Conservation (phyloP, 106 monocot genomes). For the Chionographis japonica region DNA sequence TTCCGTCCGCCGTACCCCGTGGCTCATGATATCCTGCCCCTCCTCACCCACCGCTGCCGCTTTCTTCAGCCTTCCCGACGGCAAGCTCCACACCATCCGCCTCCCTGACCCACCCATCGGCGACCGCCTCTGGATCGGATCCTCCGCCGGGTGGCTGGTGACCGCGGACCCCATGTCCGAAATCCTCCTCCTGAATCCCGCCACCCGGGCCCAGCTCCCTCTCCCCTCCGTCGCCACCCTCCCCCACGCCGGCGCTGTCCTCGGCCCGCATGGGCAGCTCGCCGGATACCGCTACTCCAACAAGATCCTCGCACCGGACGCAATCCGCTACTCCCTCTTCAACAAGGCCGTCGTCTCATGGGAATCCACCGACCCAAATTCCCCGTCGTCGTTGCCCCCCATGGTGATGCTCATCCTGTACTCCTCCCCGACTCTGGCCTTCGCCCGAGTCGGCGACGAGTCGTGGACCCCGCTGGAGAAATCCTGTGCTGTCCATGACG, state of each 20-base stretch:
- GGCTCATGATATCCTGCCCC: conserved; percentile 13
- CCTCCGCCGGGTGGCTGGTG: conserved; percentile 16
- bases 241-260: background rate
- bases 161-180: conserved; percentile 1
- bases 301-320: background rate
- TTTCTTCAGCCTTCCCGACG: conserved; percentile 21
- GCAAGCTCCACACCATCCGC: conserved; percentile 14
- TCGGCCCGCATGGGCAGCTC: conserved; percentile 1
- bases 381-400: background rate
- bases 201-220: background rate
- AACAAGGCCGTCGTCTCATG: conserved; percentile 8
- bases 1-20: background rate
- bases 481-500: background rate
- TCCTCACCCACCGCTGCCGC: conserved; percentile 6
- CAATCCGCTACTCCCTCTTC: background rate
- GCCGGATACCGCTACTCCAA: background rate
- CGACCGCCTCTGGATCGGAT: conserved; percentile 14
- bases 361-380: background rate
- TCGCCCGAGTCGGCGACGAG: conserved; percentile 2
- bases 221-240: conserved; percentile 10
- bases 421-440: conserved; percentile 4
- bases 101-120: background rate
- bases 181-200: conserved; percentile 15
- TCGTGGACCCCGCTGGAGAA: conserved; percentile 7
- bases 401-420: conserved; percentile 11